These are phyloP conservation scores for Hygrophoropsis aurantiaca DNA, from an alignment of 768 basidiomycete genomes.

Conservation along the genomic window DNA sequence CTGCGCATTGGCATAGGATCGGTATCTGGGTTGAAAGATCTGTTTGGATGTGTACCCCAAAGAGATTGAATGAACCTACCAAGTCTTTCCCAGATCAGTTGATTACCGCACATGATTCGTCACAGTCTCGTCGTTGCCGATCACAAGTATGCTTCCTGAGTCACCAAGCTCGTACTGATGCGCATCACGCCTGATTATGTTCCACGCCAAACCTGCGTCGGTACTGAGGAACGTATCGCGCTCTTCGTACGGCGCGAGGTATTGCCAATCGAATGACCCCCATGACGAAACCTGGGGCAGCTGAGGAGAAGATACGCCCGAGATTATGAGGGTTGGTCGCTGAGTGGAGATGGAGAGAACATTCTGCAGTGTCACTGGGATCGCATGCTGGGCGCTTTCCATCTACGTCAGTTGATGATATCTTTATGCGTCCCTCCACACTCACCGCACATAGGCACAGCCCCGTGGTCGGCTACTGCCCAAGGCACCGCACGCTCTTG, in stretches of 20 bases:
- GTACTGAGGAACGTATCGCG: slow-evolving; percentile 92
- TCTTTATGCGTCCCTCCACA: too few relatives aligned
- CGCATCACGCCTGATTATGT: slow-evolving; percentile 69
- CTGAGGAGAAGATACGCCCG: slow-evolving; percentile 91
- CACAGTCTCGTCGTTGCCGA: slow-evolving; percentile 81
- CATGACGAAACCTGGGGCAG: slow-evolving; percentile 94
- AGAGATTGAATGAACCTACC: slow-evolving; percentile 64
- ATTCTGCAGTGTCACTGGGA: slow-evolving; percentile 51
- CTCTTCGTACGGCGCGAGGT: slow-evolving; percentile 72
- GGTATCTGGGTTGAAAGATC: slow-evolving; percentile 72
- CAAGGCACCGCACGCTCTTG: too few relatives aligned
- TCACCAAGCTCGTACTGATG: slow-evolving; percentile 98
- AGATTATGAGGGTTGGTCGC: slow-evolving; percentile 92
- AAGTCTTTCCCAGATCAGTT: slow-evolving; percentile 76
- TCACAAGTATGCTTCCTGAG: slow-evolving; percentile 73
- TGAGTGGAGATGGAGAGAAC: slow-evolving; percentile 90
- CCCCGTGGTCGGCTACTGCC: too few relatives aligned
- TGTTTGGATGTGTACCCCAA: slow-evolving; percentile 36
- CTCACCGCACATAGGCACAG: too few relatives aligned
- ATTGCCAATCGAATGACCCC: slow-evolving; percentile 91
- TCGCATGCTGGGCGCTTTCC: slow-evolving; percentile 68
- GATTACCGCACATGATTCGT: slow-evolving; percentile 75
- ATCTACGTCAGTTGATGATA: slow-evolving; percentile 53
- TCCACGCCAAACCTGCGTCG: slow-evolving; percentile 88
- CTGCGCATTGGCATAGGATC: slow-evolving; percentile 64